phyloP scores from a whole-genome alignment of 2,329 filamentous ascomycete species.

The Trichocomaceae sp. region DNA sequence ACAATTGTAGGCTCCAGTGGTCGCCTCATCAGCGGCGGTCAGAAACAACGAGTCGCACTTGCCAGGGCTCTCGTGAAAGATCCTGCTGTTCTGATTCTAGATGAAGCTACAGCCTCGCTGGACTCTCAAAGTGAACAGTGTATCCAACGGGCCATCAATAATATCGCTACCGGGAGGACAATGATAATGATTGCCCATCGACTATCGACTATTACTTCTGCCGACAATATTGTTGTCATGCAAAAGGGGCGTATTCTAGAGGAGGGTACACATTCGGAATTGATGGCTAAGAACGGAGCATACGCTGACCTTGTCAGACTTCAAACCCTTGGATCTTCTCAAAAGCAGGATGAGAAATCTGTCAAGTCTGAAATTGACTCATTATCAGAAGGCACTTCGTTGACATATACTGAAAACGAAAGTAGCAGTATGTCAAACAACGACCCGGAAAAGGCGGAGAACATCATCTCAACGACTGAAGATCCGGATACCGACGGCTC shows the following conservation, averaged over 20 bases:
- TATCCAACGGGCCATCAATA: slow-evolving; percentile 85
- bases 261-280: slow-evolving; percentile 76
- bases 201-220: slow-evolving; percentile 85
- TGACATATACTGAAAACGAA: background rate
- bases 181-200: slow-evolving; percentile 96
- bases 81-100: slow-evolving; percentile 83
- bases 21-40: slow-evolving; percentile 84
- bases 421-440: background rate
- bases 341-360: too few relatives aligned
- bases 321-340: slow-evolving; percentile 28
- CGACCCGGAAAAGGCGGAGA: background rate
- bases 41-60: slow-evolving; percentile 95
- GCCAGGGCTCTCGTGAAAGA: slow-evolving; percentile 84
- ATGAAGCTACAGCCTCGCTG: slow-evolving; percentile 88
- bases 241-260: slow-evolving; percentile 74
- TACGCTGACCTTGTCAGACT: slow-evolving; percentile 55
- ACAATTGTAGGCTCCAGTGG: slow-evolving; percentile 91
- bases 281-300: slow-evolving; percentile 63
- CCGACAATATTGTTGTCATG: slow-evolving; percentile 96
- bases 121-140: slow-evolving; percentile 96
- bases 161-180: slow-evolving; percentile 74
- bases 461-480: background rate
- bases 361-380: too few relatives aligned
- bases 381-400: too few relatives aligned
- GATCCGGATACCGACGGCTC: slow-evolving; percentile 10